Base-by-base conservation (phyloP, 441 rosid genomes). In the Populus hybrid region DNA sequence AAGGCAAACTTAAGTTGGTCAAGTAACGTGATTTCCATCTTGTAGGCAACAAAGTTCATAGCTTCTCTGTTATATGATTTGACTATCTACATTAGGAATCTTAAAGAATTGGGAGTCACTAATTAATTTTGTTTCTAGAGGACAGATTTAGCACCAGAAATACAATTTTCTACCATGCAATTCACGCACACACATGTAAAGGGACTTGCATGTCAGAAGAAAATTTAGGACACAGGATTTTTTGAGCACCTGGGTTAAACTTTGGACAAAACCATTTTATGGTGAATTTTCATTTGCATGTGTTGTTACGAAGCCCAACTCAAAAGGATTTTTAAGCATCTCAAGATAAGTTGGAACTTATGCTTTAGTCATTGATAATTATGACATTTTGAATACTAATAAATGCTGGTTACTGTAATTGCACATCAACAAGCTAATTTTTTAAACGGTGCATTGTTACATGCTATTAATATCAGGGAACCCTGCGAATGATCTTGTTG, bases 401-500 rank as follows among this genome's bases (percentile, higher is more conserved):
- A 63, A 23, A 10, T 63, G 66, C 10, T 63, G 66, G 24, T 21
- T 61, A 24, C 66, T 23, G 66, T 21, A 14, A 26, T 67, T 73
- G 46, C 73, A 7, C 4, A 24, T 46, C 14, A 32, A 74, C 12
- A 7, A 16, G 10, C 28, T 40, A 10, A 8, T n/a, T 10, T 30
- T 73, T 64, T 54, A 73, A n/a, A 73, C n/a, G 5, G 63, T 82
- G 14, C 32, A 20, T 20, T 68, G 36, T 74, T 65, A 20, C 18
- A 5, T 77, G 40, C 42, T 73, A 59, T 74, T 70, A 73, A 72
- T 42, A 77, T 72, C 90, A 91, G 97, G 87, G 79, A 92, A 94
- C 86, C 91, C 93, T 2, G 95, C 98, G 24, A 90, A 88, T 70
- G 93, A 89, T 74, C 88, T 94, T 23, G 92, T 94, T 35, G 86